phyloP scores from a whole-genome alignment of 331 rosid species.

The Malus hybrid region DNA sequence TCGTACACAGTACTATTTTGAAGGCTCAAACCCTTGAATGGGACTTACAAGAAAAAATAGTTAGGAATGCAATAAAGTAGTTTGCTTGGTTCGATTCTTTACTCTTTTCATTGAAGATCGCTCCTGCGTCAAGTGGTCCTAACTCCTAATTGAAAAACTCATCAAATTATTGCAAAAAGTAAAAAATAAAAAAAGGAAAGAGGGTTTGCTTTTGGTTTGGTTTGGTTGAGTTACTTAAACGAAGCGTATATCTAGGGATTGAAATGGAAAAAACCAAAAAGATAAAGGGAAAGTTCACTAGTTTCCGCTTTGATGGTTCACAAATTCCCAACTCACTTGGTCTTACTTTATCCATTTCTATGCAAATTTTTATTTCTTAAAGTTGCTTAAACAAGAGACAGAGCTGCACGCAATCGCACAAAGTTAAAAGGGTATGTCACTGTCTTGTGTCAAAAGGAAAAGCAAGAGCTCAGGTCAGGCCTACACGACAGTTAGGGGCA shows the following conservation, averaged over 20 bases:
- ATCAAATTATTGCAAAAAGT: no score
- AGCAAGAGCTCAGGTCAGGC: no score
- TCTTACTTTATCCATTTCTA: constrained; percentile 8
- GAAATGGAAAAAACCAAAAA: neutral
- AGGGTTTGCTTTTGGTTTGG: no score
- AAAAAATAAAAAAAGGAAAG: no score
- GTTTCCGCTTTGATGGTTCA: constrained; percentile 6
- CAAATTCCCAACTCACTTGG: neutral
- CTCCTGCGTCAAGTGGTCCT: neutral
- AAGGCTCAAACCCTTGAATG: no score
- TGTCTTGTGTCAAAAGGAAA: no score
- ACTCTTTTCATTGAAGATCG: neutral
- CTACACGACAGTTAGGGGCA: no score
- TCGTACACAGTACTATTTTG: no score
- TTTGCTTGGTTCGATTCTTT: neutral
- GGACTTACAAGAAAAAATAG: no score
- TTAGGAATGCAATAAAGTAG: neutral
- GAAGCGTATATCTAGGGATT: no score
- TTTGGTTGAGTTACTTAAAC: no score
- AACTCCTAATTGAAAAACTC: no score
- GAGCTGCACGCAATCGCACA: constrained; percentile 34
- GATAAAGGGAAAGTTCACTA: neutral
- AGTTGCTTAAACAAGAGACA: neutral
- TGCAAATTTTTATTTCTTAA: neutral
- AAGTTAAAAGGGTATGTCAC: neutral